Percentiles rank a stretch among this genome's conserved stretches.
Evolutionary conservation across 331 rosid species (phyloP).

Genomic region (Stylosanthes scabra): DNA sequence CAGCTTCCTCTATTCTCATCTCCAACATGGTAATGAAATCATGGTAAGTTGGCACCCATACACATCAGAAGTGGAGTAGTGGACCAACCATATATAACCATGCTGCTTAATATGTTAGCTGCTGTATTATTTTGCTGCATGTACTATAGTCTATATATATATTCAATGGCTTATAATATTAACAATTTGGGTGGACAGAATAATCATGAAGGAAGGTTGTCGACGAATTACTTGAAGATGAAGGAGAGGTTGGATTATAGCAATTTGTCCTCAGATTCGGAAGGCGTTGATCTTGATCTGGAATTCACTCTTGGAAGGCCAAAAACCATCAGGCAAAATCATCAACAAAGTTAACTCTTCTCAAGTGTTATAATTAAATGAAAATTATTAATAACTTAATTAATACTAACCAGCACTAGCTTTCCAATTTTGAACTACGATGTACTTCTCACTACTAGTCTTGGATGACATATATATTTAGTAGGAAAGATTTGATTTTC

Average conservation of each 20-base stretch:
- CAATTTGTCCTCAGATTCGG: conserved; percentile 65
- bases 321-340: conserved; percentile 48
- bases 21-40: conserved; percentile 46
- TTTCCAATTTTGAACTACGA: conserved; percentile 27
- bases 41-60: conserved; percentile 47
- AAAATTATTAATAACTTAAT: no score
- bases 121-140: neutral
- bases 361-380: conserved; percentile 37
- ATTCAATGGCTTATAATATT: neutral
- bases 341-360: conserved; percentile 50
- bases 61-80: conserved; percentile 22
- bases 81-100: conserved; percentile 15
- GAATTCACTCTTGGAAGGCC: conserved; percentile 83
- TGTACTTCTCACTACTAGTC: neutral
- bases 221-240: conserved; percentile 50
- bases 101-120: neutral
- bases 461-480: conserved; percentile 12
- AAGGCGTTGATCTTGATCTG: conserved; percentile 51
- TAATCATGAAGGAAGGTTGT: conserved; percentile 30
- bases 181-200: conserved; percentile 51
- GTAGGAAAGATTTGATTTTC: conserved; percentile 19
- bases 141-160: conserved; percentile 10
- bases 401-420: neutral
- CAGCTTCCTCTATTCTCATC: conserved; percentile 39
- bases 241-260: conserved; percentile 57